Evolutionary conservation across 495 filamentous ascomycete genomes (phyloP).

Genomic region (Aspergillus affinis): DNA sequence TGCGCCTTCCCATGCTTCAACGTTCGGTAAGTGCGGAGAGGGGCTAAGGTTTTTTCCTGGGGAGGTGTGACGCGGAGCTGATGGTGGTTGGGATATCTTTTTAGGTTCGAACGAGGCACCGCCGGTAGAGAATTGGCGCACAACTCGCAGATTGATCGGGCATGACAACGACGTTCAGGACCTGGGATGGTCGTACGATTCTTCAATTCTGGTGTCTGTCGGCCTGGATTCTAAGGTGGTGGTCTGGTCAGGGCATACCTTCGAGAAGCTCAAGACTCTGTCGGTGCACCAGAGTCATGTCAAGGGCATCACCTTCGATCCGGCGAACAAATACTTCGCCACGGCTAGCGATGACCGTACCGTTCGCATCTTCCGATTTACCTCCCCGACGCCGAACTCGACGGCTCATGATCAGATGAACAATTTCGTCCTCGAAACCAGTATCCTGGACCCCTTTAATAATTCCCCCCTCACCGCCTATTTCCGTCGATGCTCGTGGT

Average conservation of each 20-base stretch:
- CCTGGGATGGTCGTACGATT: conserved; percentile 94
- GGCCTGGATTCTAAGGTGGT: conserved; percentile 97
- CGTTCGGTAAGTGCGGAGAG: conserved; percentile 62
- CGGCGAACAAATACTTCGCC: conserved; percentile 98
- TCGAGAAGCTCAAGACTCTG: conserved; percentile 94
- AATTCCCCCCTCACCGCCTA: conserved; percentile 93
- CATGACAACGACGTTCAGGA: conserved; percentile 99
- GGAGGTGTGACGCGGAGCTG: not conserved
- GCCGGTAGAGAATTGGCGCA: conserved; percentile 96
- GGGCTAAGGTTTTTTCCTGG: not conserved
- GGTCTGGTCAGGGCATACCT: conserved; percentile 95
- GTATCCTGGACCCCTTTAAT: conserved; percentile 78
- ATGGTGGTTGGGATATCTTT: conserved; percentile 12
- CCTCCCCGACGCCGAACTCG: conserved; percentile 84
- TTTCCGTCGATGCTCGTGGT: conserved; percentile 95
- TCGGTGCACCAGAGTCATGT: conserved; percentile 93
- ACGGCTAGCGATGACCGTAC: conserved; percentile 96
- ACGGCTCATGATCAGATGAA: conserved; percentile 90
- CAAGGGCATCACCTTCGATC: conserved; percentile 97
- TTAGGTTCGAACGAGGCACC: conserved; percentile 86
- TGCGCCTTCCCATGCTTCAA: conserved; percentile 67
- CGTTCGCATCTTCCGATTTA: conserved; percentile 96
- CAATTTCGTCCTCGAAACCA: conserved; percentile 90
- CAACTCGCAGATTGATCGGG: conserved; percentile 84
- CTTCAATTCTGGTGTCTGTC: conserved; percentile 91